Percentiles rank a stretch among this genome's conserved stretches.
Conservation (phyloP, 345 rosid species). For the Balakata baccata region DNA sequence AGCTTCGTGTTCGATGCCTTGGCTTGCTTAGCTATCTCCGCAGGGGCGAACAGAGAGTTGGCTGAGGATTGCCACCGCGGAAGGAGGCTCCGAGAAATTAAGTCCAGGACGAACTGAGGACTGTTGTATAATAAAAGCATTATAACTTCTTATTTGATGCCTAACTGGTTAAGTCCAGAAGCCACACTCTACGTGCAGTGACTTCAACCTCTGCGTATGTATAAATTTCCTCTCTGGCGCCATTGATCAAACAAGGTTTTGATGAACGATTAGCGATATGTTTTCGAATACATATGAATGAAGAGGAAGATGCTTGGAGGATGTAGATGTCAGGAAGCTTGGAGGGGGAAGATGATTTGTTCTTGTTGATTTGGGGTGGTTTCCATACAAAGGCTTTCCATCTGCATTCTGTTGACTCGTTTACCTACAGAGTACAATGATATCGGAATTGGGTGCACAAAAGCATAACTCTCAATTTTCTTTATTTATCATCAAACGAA, state of each 20-base stretch:
- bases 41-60: conserved; percentile 73
- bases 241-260: conserved; percentile 73
- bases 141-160: conserved; percentile 56
- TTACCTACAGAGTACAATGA: no score
- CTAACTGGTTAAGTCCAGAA: conserved; percentile 50
- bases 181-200: conserved; percentile 53
- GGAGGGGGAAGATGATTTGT: conserved; percentile 61
- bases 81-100: conserved; percentile 73
- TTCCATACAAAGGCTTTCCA: no score
- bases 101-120: conserved; percentile 66
- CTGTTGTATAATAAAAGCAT: conserved; percentile 71
- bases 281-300: conserved; percentile 66
- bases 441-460: no score
- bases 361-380: conserved; percentile 13
- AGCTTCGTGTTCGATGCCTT: conserved; percentile 50
- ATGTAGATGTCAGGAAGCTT: conserved; percentile 74
- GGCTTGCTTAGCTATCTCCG: conserved; percentile 71
- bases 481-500: no score
- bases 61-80: conserved; percentile 71
- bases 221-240: conserved; percentile 50
- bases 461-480: no score
- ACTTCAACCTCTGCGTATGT: conserved; percentile 73
- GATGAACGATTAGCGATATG: conserved; percentile 33
- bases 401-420: no score
- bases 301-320: conserved; percentile 63